phyloP scores from a whole-genome alignment of 176 grass and related monocot genomes.

The Typha latifolia region DNA sequence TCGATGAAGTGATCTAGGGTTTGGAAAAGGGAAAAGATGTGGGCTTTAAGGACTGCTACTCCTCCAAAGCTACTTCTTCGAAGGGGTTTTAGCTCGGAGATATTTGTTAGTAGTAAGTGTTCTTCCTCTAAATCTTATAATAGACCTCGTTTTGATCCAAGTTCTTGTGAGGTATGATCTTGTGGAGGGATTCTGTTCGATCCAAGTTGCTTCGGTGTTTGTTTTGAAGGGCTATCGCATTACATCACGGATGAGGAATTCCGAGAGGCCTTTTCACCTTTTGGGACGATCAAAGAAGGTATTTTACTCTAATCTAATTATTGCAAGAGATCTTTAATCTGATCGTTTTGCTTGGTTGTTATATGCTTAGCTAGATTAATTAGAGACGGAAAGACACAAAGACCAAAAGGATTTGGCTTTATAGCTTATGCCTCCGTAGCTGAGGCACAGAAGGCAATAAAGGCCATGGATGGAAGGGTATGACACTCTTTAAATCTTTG shows the following conservation, averaged over 20 bases:
- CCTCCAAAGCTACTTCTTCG: conserved; percentile 11
- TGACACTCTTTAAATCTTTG: not conserved
- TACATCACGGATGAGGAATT: conserved; percentile 25
- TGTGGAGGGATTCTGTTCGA: not conserved
- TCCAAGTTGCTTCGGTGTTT: not conserved
- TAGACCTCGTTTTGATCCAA: conserved; percentile 2
- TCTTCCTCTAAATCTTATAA: not conserved
- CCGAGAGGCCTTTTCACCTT: not conserved
- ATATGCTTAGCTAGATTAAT: conserved; percentile 6
- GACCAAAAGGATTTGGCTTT: conserved; percentile 23
- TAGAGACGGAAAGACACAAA: conserved; percentile 23
- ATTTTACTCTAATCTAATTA: not conserved
- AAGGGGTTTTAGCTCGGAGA: conserved; percentile 16
- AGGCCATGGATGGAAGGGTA: conserved; percentile 33
- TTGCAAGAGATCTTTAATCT: not conserved
- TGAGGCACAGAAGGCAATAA: conserved; percentile 18
- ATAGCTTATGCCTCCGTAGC: conserved; percentile 19
- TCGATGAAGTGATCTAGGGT: too few species aligned
- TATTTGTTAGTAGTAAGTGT: conserved; percentile 28
- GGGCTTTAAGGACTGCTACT: not conserved
- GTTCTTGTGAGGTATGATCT: not conserved
- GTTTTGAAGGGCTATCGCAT: conserved; percentile 22
- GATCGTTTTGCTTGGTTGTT: not conserved
- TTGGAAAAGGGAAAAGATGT: too few species aligned
- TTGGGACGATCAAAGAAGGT: conserved; percentile 26